Evolutionary conservation across 2,329 filamentous ascomycete species (phyloP), one percentile per base, ranked within the genome.

Genomic region (Pestalotiopsis sp.): DNA sequence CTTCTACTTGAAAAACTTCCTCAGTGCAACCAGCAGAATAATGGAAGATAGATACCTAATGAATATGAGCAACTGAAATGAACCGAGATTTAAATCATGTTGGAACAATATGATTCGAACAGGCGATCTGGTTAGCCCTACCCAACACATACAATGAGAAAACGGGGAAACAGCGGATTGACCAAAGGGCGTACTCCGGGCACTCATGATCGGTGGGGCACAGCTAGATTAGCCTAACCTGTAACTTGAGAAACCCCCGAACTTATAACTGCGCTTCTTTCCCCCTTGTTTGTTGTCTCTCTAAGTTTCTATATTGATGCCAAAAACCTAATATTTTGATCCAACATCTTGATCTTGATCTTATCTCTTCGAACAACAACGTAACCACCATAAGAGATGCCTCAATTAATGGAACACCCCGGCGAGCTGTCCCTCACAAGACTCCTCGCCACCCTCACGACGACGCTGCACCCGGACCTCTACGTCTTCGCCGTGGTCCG

Each of bases 401-500:
- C 57, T 1, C 23, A 27, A 27, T 23, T 27, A 14, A 23, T 59
- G 7, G 57, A 23, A n/a, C 57, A 59, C 7, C 57, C 57, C 23
- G 57, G 57, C 17, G 57, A 59, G 57, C 57, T 59, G 23, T 59
- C 57, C 12, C 57, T 59, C 17, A 23, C 57, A n/a, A 59, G 14
- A 23, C 57, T 59, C 57, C 57, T 59, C 20, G 57, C 57, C 4
- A 59, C 57, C 11, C 57, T 59, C 57, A 59, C 57, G 13, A 23
- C 57, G 12, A 59, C 57, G 1, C 57, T 59, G 9, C 57, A 59
- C 27, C 57, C 57, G 6, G 57, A n/a, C 57, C 11, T 36, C 1
- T 59, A 59, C 57, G 57, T 59, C 57, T 59, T 59, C 23, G 57
- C 25, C 13, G 57, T 59, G 57, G 57, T 59, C 57, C 57, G 17